Evolutionary conservation across 108 stramenopile genomes (phyloP).

Genomic region (Skeletonema tropicum): DNA sequence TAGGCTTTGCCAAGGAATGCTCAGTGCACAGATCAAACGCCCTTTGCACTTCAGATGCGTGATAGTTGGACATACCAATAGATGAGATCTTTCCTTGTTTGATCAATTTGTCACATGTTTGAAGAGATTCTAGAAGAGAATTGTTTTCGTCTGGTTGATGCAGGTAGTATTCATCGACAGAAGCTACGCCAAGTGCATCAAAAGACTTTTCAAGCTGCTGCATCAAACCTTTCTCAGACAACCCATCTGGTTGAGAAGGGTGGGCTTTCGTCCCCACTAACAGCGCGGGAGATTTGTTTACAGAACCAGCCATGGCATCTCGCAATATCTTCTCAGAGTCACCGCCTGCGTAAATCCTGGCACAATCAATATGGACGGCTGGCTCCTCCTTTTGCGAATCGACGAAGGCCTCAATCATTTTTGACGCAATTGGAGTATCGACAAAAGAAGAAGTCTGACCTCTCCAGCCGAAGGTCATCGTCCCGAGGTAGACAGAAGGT

Average conservation of each 20-base stretch:
- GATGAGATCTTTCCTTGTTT: slow-evolving; percentile 54
- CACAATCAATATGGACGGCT: slow-evolving; percentile 67
- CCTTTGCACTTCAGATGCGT: slow-evolving; percentile 77
- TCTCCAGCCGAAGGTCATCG: slow-evolving; percentile 90
- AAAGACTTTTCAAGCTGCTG: slow-evolving; percentile 65
- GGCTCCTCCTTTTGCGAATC: slow-evolving; percentile 21
- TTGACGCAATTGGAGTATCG: slow-evolving; percentile 24
- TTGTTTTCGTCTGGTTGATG: slow-evolving; percentile 87
- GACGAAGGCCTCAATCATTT: slow-evolving; percentile 38
- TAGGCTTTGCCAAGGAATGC: slow-evolving; percentile 75
- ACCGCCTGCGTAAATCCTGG: slow-evolving; percentile 87
- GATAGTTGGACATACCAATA: slow-evolving; percentile 88
- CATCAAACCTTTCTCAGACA: slow-evolving; percentile 69
- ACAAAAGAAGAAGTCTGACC: slow-evolving; percentile 75
- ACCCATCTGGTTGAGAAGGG: slow-evolving; percentile 66
- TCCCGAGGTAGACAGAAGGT: slow-evolving; percentile 83
- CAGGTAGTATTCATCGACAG: slow-evolving; percentile 77
- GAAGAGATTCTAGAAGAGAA: slow-evolving; percentile 65
- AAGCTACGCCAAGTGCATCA: slow-evolving; percentile 53
- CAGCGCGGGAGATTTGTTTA: slow-evolving; percentile 6
- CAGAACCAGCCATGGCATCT: slow-evolving; percentile 22
- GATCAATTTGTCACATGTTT: slow-evolving; percentile 56
- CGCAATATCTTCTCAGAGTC: slow-evolving; percentile 77
- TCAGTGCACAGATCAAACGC: slow-evolving; percentile 77
- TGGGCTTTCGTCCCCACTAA: slow-evolving; percentile 84